A percentile compares a stretch with the other conserved stretches of the same genome.
Evolutionary conservation across 148 eudicot species (phyloP).

Genomic region (Silene conica): DNA sequence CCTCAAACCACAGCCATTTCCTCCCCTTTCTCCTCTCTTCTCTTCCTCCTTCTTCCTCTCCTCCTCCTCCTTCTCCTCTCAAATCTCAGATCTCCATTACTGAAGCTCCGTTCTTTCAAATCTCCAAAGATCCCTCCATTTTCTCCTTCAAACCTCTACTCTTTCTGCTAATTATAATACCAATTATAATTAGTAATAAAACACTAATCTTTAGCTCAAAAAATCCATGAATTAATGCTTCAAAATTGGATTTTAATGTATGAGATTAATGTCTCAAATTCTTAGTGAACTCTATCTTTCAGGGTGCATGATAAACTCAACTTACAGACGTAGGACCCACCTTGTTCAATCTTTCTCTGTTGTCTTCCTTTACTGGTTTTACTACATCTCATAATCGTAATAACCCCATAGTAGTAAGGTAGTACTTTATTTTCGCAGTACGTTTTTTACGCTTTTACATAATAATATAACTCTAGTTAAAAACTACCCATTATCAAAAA

Average conservation of each 20-base stretch:
- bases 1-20: slow-evolving; percentile 11
- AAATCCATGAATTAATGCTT: slow-evolving; percentile 40
- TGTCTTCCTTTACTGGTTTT: slow-evolving; percentile 92
- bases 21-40: slow-evolving; percentile 14
- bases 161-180: neutral
- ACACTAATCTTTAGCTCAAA: too few species aligned
- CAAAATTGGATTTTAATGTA: slow-evolving; percentile 51
- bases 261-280: slow-evolving; percentile 86
- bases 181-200: too few species aligned
- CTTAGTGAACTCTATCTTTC: slow-evolving; percentile 75
- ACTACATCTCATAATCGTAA: slow-evolving; percentile 53
- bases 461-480: slow-evolving; percentile 10
- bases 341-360: slow-evolving; percentile 97
- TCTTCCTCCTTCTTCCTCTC: slow-evolving; percentile 13
- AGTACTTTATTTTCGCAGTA: too few species aligned
- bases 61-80: slow-evolving; percentile 12
- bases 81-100: neutral
- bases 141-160: neutral
- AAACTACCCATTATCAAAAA: neutral
- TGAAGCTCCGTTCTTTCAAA: neutral
- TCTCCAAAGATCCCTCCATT: neutral
- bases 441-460: too few species aligned
- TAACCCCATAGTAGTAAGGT: too few species aligned
- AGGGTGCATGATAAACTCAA: slow-evolving; percentile 86
- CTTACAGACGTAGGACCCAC: slow-evolving; percentile 81